These are phyloP conservation scores for Astrocystis sublimbata DNA, from an alignment of 495 filamentous ascomycete species.

Conservation along the genomic window DNA sequence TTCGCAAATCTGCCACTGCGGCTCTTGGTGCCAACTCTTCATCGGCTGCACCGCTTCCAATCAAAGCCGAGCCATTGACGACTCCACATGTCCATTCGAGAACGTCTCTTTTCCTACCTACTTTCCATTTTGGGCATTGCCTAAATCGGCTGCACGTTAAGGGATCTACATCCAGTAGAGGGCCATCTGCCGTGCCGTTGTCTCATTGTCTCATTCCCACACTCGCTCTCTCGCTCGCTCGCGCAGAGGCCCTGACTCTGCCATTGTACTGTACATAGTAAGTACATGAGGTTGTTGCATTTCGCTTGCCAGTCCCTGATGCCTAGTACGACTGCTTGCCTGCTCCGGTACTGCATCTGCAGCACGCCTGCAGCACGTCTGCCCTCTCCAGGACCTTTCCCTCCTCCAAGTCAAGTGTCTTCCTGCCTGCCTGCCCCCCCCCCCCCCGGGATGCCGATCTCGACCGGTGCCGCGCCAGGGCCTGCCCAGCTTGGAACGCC, in stretches of 20 bases:
- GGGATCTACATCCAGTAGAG: conserved; percentile 31
- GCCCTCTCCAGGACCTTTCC: not conserved
- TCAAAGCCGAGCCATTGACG: conserved; percentile 34
- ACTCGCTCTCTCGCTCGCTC: conserved; percentile 17
- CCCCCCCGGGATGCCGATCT: conserved; percentile 18
- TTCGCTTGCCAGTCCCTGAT: conserved; percentile 30
- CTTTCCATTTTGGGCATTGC: conserved; percentile 40
- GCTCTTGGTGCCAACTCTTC: conserved; percentile 22
- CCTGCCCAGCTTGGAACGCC: conserved; percentile 36
- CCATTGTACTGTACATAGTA: not conserved
- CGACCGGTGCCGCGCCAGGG: conserved; percentile 35
- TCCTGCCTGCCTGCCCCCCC: not conserved
- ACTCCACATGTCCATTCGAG: conserved; percentile 33
- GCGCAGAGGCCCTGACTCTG: conserved; percentile 33
- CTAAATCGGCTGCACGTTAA: conserved; percentile 36
- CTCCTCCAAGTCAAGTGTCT: not conserved
- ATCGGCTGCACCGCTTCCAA: conserved; percentile 33
- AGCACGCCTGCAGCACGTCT: not conserved
- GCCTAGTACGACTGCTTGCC: conserved; percentile 20
- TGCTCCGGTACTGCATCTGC: too few relatives aligned
- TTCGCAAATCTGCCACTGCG: conserved; percentile 13
- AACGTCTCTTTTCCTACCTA: conserved; percentile 28
- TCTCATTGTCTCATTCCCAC: too few relatives aligned
- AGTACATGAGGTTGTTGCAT: too few relatives aligned
- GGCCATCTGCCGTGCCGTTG: conserved; percentile 34